Evolutionary conservation across 2,329 filamentous ascomycete species (phyloP).

Genomic region (Juglanconis juglandina): DNA sequence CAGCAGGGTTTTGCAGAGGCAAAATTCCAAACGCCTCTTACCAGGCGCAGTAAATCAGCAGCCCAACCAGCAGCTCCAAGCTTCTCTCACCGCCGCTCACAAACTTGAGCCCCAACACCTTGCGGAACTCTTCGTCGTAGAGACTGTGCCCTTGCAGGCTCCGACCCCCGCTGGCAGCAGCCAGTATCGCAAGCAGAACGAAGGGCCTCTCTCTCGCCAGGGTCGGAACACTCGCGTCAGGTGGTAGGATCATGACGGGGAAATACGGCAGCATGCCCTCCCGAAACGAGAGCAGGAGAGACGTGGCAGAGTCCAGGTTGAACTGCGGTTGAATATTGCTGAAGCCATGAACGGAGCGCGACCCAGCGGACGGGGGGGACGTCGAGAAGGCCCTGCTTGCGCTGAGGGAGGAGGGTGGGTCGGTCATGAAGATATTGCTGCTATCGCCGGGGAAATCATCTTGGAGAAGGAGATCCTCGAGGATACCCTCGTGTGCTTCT

Average conservation of each 20-base stretch:
- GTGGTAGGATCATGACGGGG: constrained; percentile 41
- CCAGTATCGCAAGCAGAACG: constrained; percentile 51
- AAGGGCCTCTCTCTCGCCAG: constrained; percentile 49
- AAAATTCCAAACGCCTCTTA: constrained; percentile 24
- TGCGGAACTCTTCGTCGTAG: constrained; percentile 57
- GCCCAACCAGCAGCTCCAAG: constrained; percentile 53
- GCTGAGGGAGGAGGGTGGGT: constrained; percentile 19
- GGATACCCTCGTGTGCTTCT: constrained; percentile 37
- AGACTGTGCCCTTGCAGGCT: constrained; percentile 50
- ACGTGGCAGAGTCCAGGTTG: constrained; percentile 51
- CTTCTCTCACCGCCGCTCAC: constrained; percentile 55
- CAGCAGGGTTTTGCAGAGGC: constrained; percentile 7
- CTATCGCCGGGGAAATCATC: constrained; percentile 19
- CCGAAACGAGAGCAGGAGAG: constrained; percentile 41
- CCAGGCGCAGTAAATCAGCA: constrained; percentile 58
- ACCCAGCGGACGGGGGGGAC: constrained; percentile 27
- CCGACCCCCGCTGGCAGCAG: constrained; percentile 43
- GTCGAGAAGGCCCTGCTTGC: constrained; percentile 20
- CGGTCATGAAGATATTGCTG: neutral
- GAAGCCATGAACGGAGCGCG: constrained; percentile 30
- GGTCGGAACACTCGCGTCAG: constrained; percentile 38
- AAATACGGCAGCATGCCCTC: constrained; percentile 39
- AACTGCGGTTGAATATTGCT: constrained; percentile 47
- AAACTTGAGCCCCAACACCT: constrained; percentile 53
- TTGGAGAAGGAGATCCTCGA: constrained; percentile 31